A percentile compares a stretch with the other conserved stretches of the same genome.
Evolutionary conservation across 2,329 filamentous ascomycete species (phyloP).

Genomic region (Plenodomus lindquistii): DNA sequence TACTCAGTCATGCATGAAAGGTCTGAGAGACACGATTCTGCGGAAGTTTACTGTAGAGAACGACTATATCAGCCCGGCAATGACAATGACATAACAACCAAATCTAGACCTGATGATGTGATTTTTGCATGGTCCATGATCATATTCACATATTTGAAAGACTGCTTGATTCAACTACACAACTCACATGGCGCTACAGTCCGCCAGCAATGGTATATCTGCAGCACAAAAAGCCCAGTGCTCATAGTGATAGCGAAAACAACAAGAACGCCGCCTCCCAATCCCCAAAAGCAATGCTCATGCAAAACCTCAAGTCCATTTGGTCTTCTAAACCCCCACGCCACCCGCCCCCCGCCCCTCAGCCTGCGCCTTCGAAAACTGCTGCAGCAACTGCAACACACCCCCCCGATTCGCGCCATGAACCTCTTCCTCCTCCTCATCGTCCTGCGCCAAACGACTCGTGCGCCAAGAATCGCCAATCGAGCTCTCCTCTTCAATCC

Average conservation of each 20-base stretch:
- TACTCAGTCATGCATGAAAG: constrained; percentile 39
- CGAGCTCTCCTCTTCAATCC: constrained; percentile 60
- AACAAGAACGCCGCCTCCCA: too few relatives aligned
- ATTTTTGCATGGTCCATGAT: neutral
- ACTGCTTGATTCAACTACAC: neutral
- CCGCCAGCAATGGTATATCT: too few relatives aligned
- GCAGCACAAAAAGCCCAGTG: neutral
- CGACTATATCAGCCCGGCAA: constrained; percentile 37
- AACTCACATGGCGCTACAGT: too few relatives aligned
- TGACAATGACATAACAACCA: constrained; percentile 36
- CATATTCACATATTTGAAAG: too few relatives aligned
- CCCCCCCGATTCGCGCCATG: constrained; percentile 54
- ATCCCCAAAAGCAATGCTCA: constrained; percentile 5
- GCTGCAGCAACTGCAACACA: constrained; percentile 67
- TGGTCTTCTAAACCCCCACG: constrained; percentile 25
- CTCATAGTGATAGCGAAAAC: neutral
- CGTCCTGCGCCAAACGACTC: constrained; percentile 47
- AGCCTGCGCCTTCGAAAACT: constrained; percentile 67
- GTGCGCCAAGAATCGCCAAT: constrained; percentile 63
- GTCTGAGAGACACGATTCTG: constrained; percentile 28
- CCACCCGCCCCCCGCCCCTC: constrained; percentile 50
- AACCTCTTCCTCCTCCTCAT: constrained; percentile 54
- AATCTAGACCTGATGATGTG: neutral
- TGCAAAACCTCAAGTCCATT: neutral
- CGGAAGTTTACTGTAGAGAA: constrained; percentile 33